Conservation (phyloP, 169 alveolate genomes). For the Plasmodium berghei region DNA sequence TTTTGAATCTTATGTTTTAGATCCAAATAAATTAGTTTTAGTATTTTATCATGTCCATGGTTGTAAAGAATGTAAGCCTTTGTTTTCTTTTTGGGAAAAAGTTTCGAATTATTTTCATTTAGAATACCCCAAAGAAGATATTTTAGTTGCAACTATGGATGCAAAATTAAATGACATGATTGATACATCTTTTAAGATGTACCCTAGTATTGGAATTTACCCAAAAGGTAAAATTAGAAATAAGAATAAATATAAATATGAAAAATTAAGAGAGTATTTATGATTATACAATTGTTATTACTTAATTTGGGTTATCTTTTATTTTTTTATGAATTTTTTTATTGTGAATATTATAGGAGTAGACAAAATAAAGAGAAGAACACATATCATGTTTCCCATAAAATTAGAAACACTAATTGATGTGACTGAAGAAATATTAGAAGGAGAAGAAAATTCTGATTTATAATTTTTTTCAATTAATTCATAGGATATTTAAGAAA, state of each 20-base stretch:
- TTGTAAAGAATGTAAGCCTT: slow-evolving; percentile 66
- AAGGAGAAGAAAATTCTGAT: slow-evolving; percentile 10
- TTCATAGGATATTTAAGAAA: too few relatives aligned
- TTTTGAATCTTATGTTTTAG: slow-evolving; percentile 59
- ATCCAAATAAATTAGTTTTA: slow-evolving; percentile 46
- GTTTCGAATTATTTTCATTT: slow-evolving; percentile 53
- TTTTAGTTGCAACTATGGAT: slow-evolving; percentile 75
- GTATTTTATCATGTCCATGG: slow-evolving; percentile 70
- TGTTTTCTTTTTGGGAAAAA: slow-evolving; percentile 46
- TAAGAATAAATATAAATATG: background rate
- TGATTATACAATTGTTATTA: too few relatives aligned
- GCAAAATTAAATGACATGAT: slow-evolving; percentile 68
- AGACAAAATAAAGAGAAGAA: slow-evolving; percentile 44
- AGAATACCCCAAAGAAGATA: slow-evolving; percentile 36
- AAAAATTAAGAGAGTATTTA: background rate
- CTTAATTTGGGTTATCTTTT: too few relatives aligned
- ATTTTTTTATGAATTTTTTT: too few relatives aligned
- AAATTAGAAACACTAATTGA: slow-evolving; percentile 59
- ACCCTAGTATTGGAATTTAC: slow-evolving; percentile 49
- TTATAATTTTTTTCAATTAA: background rate
- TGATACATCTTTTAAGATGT: slow-evolving; percentile 38
- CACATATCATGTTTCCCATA: slow-evolving; percentile 40
- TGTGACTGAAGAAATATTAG: slow-evolving; percentile 48
- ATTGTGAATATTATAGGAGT: slow-evolving; percentile 5
- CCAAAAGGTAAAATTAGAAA: slow-evolving; percentile 32